Evolutionary conservation across 2,329 filamentous ascomycete genomes (phyloP), one percentile per base, ranked within the genome.

Genomic region (Coniella lustricola): DNA sequence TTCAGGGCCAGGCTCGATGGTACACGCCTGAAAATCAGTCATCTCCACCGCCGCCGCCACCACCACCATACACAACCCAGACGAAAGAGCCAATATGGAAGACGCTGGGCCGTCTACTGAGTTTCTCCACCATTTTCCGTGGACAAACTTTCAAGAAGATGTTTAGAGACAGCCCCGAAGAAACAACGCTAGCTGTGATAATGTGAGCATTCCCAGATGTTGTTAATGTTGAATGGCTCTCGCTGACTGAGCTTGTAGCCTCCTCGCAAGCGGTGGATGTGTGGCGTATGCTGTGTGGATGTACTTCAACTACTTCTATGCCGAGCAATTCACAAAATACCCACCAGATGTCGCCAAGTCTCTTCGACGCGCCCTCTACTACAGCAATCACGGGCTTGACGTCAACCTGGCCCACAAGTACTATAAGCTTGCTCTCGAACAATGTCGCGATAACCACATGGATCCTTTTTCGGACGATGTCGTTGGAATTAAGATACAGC

Each of bases 391-490:
- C 55, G 74, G 80, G 34, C 76, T 85, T 4, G 84, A 95, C 51
- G 81, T 87, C 3, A 77, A 85, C 50, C 76, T 85, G 47, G 90
- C 91, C 1, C 73, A 94, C 51, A 85, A 88, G 57, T 88, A 88
- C 64, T 97, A 95, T 64, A 83, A 83, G 59, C 77, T 85, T 55
- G 90, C 90, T 3, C 72, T 97, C 49, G 74, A 82, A 54, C 75
- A 85, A 44, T 89, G 89, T 49, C 71, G 82, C 43, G 82, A 88
- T 59, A 62, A 85, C 44, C 81, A 82, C 0, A 79, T 98, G 70
- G 89, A 97, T 61, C 88, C 87, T 0, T 94, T 90, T 63, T 90
- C 87, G 3, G 87, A 96, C 58, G 90, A 96, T 63, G 84, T 96
- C 31, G 75, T 96, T 57, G 93, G 93, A 8, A 82, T 97, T 45